These are phyloP conservation scores for Zygoascus ofunaensis DNA, from an alignment of 805 yeast genomes.

Conservation along the genomic window DNA sequence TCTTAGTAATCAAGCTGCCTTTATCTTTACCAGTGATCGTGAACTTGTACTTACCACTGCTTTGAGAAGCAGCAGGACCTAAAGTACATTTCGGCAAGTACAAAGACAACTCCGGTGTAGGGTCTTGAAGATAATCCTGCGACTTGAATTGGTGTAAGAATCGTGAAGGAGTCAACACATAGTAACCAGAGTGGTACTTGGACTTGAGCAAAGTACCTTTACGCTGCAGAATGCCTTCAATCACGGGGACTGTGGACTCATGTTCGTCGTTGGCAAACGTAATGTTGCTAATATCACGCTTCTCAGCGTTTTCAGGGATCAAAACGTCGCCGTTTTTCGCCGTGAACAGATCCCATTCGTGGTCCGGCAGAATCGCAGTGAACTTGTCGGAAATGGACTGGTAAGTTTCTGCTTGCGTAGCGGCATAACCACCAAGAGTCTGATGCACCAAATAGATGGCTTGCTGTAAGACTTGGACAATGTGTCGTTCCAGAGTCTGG, in stretches of 20 bases:
- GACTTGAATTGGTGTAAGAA: conserved; percentile 41
- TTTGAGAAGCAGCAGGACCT: conserved; percentile 28
- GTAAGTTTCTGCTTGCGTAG: conserved; percentile 25
- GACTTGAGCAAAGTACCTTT: conserved; percentile 38
- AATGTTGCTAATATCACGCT: conserved; percentile 32
- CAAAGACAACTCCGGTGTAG: conserved; percentile 39
- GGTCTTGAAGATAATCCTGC: conserved; percentile 33
- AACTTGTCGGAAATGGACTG: conserved; percentile 28
- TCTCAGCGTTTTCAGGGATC: conserved; percentile 26
- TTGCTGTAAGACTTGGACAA: conserved; percentile 35
- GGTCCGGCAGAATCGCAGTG: conserved; percentile 28
- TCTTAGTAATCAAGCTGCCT: conserved; percentile 24
- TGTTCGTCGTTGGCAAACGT: conserved; percentile 35
- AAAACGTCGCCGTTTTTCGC: conserved; percentile 28
- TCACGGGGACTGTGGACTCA: conserved; percentile 35
- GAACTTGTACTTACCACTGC: conserved; percentile 33
- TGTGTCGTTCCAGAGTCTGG: conserved; percentile 36
- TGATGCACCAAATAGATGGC: conserved; percentile 28
- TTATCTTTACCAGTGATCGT: conserved; percentile 38
- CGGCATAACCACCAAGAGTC: conserved; percentile 27
- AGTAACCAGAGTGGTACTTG: conserved; percentile 35
- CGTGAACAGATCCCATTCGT: conserved; percentile 40
- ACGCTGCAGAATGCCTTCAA: conserved; percentile 40
- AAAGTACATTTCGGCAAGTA: conserved; percentile 40
- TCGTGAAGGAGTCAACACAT: conserved; percentile 39